Percentiles rank a stretch among this genome's conserved stretches.
phyloP scores from a whole-genome alignment of 306 rosid species.

The Albizia julibrissin region DNA sequence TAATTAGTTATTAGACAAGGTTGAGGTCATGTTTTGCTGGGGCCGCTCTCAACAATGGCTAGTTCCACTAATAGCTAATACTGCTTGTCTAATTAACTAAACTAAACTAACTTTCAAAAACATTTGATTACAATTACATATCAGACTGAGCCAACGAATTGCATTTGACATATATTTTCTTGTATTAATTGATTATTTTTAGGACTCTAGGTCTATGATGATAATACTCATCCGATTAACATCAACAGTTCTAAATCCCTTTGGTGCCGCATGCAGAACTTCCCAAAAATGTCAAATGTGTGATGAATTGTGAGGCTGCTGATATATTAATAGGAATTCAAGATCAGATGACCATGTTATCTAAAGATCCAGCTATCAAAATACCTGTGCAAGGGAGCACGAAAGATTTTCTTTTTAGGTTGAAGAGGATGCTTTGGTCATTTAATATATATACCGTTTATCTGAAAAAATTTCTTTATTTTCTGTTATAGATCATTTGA shows the following conservation, averaged over 20 bases:
- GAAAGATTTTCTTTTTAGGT: not conserved
- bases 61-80: too few relatives aligned
- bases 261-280: constrained; percentile 56
- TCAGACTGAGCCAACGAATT: not conserved
- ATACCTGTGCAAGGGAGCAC: constrained; percentile 59
- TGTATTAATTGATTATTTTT: not conserved
- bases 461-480: constrained; percentile 26
- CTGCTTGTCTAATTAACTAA: too few relatives aligned
- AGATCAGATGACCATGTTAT: constrained; percentile 66
- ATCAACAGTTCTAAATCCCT: constrained; percentile 3
- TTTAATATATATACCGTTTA: constrained; percentile 10
- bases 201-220: not conserved
- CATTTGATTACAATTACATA: too few relatives aligned
- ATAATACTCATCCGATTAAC: not conserved
- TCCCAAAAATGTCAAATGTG: constrained; percentile 67
- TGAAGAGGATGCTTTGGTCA: constrained; percentile 22
- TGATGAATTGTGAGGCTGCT: constrained; percentile 87
- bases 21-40: too few relatives aligned
- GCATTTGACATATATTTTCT: not conserved
- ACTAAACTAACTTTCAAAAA: too few relatives aligned
- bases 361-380: constrained; percentile 77
- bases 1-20: too few relatives aligned
- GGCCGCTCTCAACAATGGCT: too few relatives aligned
- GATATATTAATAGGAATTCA: constrained; percentile 69
- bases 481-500: constrained; percentile 66